These are phyloP conservation scores for Astragalus glycyphyllos DNA, from an alignment of 306 rosid species.

Conservation along the genomic window DNA sequence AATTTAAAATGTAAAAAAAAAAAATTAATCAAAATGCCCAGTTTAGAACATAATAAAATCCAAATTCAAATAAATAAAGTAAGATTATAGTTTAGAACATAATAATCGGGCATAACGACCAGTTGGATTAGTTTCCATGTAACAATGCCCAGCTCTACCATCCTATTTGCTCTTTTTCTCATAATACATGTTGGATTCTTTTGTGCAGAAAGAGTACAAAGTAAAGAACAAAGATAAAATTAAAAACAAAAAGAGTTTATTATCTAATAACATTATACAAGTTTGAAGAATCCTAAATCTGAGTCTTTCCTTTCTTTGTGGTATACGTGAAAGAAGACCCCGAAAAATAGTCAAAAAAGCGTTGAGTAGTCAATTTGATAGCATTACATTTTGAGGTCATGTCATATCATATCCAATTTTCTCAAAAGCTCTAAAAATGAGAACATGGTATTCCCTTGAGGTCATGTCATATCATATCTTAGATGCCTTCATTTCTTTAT, in stretches of 20 bases:
- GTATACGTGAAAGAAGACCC: conserved; percentile 57
- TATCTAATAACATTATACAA: not conserved
- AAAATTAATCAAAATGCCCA: no score
- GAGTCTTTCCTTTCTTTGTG: conserved; percentile 77
- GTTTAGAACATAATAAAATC: no score
- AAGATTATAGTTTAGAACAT: conserved; percentile 34
- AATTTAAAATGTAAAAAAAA: no score
- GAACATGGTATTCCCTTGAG: conserved; percentile 70
- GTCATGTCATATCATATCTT: no score
- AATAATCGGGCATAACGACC: conserved; percentile 90
- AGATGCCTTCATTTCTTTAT: no score
- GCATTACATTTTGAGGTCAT: conserved; percentile 46
- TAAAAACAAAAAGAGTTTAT: not conserved
- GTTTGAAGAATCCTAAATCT: conserved; percentile 41
- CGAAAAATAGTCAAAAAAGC: no score
- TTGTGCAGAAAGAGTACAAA: not conserved
- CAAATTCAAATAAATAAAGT: conserved; percentile 14
- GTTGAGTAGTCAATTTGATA: no score
- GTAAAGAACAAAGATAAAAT: not conserved
- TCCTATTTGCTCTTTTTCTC: conserved; percentile 44
- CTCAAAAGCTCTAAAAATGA: conserved; percentile 82
- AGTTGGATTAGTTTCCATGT: conserved; percentile 72
- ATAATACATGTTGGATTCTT: conserved; percentile 50
- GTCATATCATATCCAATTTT: conserved; percentile 81
- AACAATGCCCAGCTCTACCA: conserved; percentile 45